Base-by-base conservation (phyloP, 2,329 filamentous ascomycete species). In the Xylariaceae sp. region DNA sequence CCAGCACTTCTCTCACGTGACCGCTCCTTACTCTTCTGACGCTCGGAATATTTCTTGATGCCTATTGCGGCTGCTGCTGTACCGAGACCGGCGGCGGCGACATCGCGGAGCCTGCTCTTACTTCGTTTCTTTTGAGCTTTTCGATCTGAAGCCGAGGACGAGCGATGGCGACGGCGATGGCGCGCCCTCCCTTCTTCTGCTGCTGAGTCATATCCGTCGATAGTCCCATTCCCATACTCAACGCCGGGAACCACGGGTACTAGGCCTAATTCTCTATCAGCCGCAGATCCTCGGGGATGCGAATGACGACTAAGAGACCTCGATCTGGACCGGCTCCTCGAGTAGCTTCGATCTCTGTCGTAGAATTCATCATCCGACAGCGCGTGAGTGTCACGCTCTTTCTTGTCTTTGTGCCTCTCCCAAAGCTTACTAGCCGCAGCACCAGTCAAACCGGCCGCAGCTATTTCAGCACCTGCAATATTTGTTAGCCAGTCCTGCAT, bases 241-340 rank as follows among this genome's bases (percentile, higher is more conserved):
- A 83, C 77, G 43, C 57, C 56, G 52, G 54, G 56, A 54, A 58
- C 45, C 19, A 51, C 50, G 46, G 50, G 57, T 54, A 61, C 56
- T 72, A 82, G 72, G 67, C 78, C 79, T 79, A 82, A 68, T 67
- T 81, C 77, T 69, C 72, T 73, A 77, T 82, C 78, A 81, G 75
- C 72, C 61, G 60, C 50, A 50, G 64, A 65, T 58, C 66, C 65
- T 62, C 73, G 70, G 54, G 71, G 70, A 65, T 70, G 63, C 63
- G 65, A 67, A 67, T 53, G 55, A 59, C 61, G 60, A 61, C 64
- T 58, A 44, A 48, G 56, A 53, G 58, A 59, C 59, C 56, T 62
- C 38, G 60, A 63, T 48, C 53, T 56, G 46, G 60, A 60, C 46
- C 53, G 52, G 41, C 57, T 59, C 44, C 55, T 55, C 52, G 76